phyloP scores from a whole-genome alignment of 2,329 filamentous ascomycete species.

The Pyrenophora graminea region DNA sequence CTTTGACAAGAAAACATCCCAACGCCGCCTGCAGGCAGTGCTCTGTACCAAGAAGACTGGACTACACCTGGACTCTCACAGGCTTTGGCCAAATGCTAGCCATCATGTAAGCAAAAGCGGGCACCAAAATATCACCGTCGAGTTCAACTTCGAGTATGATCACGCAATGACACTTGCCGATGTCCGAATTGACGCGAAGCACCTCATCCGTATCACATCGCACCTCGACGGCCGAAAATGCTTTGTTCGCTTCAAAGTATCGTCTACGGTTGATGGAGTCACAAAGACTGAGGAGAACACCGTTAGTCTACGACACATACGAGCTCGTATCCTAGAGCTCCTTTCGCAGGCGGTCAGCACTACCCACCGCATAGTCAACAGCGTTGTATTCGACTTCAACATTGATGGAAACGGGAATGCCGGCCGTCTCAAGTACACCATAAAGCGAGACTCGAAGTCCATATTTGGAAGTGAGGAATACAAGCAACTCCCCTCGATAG shows the following conservation, averaged over 20 bases:
- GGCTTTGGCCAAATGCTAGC: no score
- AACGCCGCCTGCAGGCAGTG: no score
- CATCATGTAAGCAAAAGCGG: no score
- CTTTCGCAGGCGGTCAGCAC: not conserved
- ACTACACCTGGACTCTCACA: no score
- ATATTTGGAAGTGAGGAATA: no score
- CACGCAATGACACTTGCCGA: not conserved
- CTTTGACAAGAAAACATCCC: no score
- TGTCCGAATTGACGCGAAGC: not conserved
- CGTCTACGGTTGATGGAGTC: not conserved
- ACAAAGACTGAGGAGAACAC: not conserved
- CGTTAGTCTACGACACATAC: not conserved
- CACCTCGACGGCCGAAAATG: not conserved
- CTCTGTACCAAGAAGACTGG: no score
- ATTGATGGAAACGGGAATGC: not conserved
- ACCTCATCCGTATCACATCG: not conserved
- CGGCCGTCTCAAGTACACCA: no score
- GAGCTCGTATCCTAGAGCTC: not conserved
- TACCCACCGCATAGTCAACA: not conserved
- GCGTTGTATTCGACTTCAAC: not conserved
- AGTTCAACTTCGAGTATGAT: not conserved
- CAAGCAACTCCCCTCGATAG: no score
- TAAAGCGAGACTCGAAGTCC: no score
- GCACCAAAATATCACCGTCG: not conserved
- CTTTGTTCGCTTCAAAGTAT: not conserved